A percentile compares a stretch with the other conserved stretches of the same genome.
Conservation (phyloP, 2,329 filamentous ascomycete species). For the Penicillium thymicola region DNA sequence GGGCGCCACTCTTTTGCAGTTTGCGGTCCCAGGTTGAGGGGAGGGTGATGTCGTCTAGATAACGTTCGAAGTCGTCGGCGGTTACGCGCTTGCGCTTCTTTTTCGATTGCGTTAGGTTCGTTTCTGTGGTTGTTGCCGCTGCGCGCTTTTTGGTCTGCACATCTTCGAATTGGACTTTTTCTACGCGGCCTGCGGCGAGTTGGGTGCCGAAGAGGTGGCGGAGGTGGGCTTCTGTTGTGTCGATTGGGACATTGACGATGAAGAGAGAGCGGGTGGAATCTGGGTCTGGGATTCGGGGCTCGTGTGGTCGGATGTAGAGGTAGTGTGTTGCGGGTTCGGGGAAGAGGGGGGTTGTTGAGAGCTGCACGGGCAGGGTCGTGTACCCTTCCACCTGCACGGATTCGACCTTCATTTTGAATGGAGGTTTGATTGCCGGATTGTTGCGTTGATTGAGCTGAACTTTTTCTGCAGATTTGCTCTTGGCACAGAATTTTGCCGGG, state of each 20-base stretch:
- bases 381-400: constrained; percentile 58
- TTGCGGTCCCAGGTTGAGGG: constrained; percentile 71
- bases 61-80: constrained; percentile 49
- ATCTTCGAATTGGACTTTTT: constrained; percentile 70
- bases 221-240: constrained; percentile 75
- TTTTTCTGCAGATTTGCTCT: constrained; percentile 22
- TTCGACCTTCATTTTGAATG: constrained; percentile 35
- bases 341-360: constrained; percentile 63
- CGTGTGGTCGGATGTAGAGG: constrained; percentile 80
- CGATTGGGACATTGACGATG: constrained; percentile 82
- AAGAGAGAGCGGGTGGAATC: constrained; percentile 79
- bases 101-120: constrained; percentile 22
- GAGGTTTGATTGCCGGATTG: constrained; percentile 10
- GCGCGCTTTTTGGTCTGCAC: constrained; percentile 38
- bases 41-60: constrained; percentile 60
- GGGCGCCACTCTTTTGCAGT: constrained; percentile 69
- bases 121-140: constrained; percentile 19
- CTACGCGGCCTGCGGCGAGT: constrained; percentile 73
- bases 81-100: constrained; percentile 57
- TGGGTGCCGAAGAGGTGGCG: constrained; percentile 71
- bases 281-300: constrained; percentile 70
- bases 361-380: constrained; percentile 63
- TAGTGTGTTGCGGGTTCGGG: constrained; percentile 68
- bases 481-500: constrained; percentile 21
- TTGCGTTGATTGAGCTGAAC: constrained; percentile 5